Evolutionary conservation across 1,284 basidiomycete genomes (phyloP).

Genomic region (Leucocoprinus gongylophorus): DNA sequence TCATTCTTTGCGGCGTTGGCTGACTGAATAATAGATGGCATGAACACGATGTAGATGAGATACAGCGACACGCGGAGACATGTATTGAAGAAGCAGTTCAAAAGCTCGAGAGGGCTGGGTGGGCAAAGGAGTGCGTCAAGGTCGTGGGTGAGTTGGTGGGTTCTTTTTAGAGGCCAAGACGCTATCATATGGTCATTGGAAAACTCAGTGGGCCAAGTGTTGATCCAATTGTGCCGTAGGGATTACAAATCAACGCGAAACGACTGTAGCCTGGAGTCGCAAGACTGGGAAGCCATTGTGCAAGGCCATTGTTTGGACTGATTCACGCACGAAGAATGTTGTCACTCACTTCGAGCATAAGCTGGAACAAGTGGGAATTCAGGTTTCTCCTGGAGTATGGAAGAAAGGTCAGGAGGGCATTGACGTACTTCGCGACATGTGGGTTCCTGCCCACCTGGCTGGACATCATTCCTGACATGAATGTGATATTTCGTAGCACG

Average conservation of each 20-base stretch:
- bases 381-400: slow-evolving; percentile 59
- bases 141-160: slow-evolving; percentile 67
- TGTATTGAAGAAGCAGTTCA: slow-evolving; percentile 75
- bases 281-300: slow-evolving; percentile 85
- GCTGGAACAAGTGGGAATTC: slow-evolving; percentile 68
- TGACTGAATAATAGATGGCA: slow-evolving; percentile 65
- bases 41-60: slow-evolving; percentile 87
- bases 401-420: slow-evolving; percentile 68
- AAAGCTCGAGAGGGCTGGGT: slow-evolving; percentile 70
- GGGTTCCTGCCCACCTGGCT: slow-evolving; percentile 24
- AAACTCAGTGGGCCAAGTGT: too few species aligned
- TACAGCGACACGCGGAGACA: slow-evolving; percentile 69
- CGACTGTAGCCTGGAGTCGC: slow-evolving; percentile 91
- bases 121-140: slow-evolving; percentile 76
- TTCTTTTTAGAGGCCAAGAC: slow-evolving; percentile 1
- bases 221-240: slow-evolving; percentile 38
- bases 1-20: neutral
- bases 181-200: slow-evolving; percentile 11
- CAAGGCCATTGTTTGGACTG: slow-evolving; percentile 94
- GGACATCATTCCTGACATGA: neutral
- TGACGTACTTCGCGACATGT: slow-evolving; percentile 66
- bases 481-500: slow-evolving; percentile 44
- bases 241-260: slow-evolving; percentile 98
- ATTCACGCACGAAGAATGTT: slow-evolving; percentile 80
- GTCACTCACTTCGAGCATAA: slow-evolving; percentile 77